These are phyloP conservation scores for Sporothrix luriei DNA, from an alignment of 2,329 filamentous ascomycete species.

Conservation along the genomic window DNA sequence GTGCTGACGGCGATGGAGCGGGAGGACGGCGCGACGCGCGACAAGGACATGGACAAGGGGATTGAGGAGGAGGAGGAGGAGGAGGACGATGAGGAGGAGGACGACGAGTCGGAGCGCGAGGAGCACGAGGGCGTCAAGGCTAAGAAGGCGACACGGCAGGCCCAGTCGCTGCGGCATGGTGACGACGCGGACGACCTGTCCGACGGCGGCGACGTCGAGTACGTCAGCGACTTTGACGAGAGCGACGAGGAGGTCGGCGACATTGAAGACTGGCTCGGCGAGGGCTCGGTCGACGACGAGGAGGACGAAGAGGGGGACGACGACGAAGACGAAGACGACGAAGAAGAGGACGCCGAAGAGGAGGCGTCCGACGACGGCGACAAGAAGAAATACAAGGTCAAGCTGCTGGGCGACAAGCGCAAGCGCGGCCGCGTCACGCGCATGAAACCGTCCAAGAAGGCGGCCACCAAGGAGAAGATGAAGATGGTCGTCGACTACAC, in stretches of 20 bases:
- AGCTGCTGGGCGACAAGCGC: constrained; percentile 59
- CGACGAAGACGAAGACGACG: constrained; percentile 61
- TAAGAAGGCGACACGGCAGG: constrained; percentile 26
- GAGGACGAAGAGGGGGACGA: constrained; percentile 62
- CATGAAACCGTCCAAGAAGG: constrained; percentile 66
- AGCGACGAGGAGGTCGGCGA: constrained; percentile 77
- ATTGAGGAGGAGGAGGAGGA: constrained; percentile 76
- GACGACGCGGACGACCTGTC: constrained; percentile 73
- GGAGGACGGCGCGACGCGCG: constrained; percentile 77
- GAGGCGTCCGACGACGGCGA: constrained; percentile 57
- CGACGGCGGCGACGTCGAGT: constrained; percentile 75
- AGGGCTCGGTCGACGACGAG: constrained; percentile 64
- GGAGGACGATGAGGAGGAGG: constrained; percentile 66
- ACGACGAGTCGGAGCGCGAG: constrained; percentile 73
- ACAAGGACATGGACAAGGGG: constrained; percentile 87
- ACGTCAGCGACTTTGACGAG: constrained; percentile 87
- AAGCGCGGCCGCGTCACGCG: constrained; percentile 52
- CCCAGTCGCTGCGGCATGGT: constrained; percentile 39
- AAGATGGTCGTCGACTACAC: constrained; percentile 34
- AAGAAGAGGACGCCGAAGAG: constrained; percentile 61
- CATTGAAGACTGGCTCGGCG: constrained; percentile 91
- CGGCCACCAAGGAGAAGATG: constrained; percentile 35
- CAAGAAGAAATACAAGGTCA: constrained; percentile 59
- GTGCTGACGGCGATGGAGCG: constrained; percentile 88
- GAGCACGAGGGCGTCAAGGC: constrained; percentile 55